Conservation (phyloP, 1,139 yeast species). For the Lodderomyces elongisporus region DNA sequence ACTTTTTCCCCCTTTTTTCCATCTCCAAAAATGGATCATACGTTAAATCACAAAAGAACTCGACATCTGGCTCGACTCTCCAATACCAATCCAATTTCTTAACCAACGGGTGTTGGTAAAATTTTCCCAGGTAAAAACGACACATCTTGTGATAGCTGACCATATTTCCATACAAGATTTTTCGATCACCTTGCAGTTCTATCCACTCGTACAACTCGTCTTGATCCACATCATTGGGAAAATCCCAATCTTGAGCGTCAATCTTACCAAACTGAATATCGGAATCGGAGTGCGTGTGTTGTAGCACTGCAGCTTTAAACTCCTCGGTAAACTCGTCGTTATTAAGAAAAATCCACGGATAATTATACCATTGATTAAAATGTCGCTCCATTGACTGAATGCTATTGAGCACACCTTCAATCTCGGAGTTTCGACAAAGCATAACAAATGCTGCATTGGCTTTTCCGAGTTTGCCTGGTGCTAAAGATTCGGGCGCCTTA, state of each 20-base stretch:
- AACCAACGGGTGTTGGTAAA: constrained; percentile 71
- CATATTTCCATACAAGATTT: constrained; percentile 74
- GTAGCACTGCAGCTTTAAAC: constrained; percentile 48
- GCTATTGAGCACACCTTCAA: constrained; percentile 63
- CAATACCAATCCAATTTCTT: constrained; percentile 79
- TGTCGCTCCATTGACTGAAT: constrained; percentile 74
- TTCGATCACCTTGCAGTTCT: constrained; percentile 71
- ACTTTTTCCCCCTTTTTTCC: constrained; percentile 63
- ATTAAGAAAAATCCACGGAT: constrained; percentile 85
- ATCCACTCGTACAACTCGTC: constrained; percentile 49
- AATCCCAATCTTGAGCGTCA: constrained; percentile 64
- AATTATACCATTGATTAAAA: constrained; percentile 85
- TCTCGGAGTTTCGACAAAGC: constrained; percentile 70
- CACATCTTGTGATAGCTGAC: constrained; percentile 72
- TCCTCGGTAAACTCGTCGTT: constrained; percentile 66
- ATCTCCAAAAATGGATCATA: constrained; percentile 86
- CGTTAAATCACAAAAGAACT: constrained; percentile 82
- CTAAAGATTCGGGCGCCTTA: constrained; percentile 27
- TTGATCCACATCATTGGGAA: constrained; percentile 25
- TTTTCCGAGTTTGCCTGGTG: constrained; percentile 17
- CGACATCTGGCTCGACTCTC: constrained; percentile 90
- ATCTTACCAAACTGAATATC: constrained; percentile 67
- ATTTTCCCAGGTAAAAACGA: constrained; percentile 70
- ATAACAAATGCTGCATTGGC: constrained; percentile 84
- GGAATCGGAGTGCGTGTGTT: constrained; percentile 43